Percentiles rank a stretch among this genome's conserved stretches.
Conservation (phyloP, 2,329 filamentous ascomycete species). For the Phaeoacremonium minimum region DNA sequence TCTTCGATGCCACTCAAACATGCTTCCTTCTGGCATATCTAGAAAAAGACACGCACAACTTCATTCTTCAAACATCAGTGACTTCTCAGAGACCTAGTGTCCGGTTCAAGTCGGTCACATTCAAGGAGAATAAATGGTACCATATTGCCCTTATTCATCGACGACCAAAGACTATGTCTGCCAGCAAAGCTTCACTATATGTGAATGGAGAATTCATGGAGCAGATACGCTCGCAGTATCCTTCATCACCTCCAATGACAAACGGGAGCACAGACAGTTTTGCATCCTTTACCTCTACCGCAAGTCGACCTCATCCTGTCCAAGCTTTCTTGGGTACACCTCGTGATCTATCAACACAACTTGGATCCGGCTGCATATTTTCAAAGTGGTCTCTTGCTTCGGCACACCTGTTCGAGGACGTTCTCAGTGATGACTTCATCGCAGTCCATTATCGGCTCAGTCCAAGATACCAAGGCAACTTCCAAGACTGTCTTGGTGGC, state of each 20-base stretch:
- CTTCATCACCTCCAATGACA: slow-evolving; percentile 64
- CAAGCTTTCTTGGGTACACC: slow-evolving; percentile 94
- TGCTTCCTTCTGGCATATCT: slow-evolving; percentile 94
- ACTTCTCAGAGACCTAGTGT: slow-evolving; percentile 83
- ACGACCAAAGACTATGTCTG: slow-evolving; percentile 67
- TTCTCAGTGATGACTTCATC: slow-evolving; percentile 84
- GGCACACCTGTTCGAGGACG: slow-evolving; percentile 83
- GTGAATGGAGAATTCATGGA: slow-evolving; percentile 93
- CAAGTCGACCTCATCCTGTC: slow-evolving; percentile 61
- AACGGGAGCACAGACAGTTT: slow-evolving; percentile 64
- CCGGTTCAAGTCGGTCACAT: slow-evolving; percentile 80
- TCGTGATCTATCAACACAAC: slow-evolving; percentile 72
- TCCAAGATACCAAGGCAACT: slow-evolving; percentile 89
- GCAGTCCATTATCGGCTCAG: slow-evolving; percentile 89
- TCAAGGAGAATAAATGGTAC: slow-evolving; percentile 80
- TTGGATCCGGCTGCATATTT: slow-evolving; percentile 67
- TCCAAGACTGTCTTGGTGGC: slow-evolving; percentile 91
- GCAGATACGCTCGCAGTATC: slow-evolving; percentile 85
- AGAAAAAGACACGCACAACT: slow-evolving; percentile 87
- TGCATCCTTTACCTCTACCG: slow-evolving; percentile 60
- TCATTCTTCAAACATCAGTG: slow-evolving; percentile 94
- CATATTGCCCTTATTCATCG: slow-evolving; percentile 88
- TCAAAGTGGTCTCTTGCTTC: slow-evolving; percentile 88
- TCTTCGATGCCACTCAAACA: slow-evolving; percentile 85
- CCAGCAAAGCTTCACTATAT: slow-evolving; percentile 81